Evolutionary conservation across 2,329 filamentous ascomycete species (phyloP), one percentile per base, ranked within the genome.

Genomic region (Daldinia sp.): DNA sequence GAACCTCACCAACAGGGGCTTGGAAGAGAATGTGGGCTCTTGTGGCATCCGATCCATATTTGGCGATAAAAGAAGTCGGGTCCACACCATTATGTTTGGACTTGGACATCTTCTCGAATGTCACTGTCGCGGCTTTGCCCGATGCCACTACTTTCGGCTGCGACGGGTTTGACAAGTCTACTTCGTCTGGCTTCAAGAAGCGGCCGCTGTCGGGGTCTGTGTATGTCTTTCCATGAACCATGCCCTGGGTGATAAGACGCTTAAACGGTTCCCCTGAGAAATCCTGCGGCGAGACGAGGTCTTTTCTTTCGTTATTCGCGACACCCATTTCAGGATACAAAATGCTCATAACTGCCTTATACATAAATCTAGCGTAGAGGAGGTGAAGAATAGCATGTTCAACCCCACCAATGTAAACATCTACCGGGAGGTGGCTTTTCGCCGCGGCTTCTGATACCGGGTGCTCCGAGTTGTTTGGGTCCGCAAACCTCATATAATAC

Each of bases 21-120:
- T 94, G 91, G 80, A 97, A 96, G 5, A 97, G 83, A 74, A 97
- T 91, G 74, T 97, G 93, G 3, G 92, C 92, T 58, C 93, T 83
- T 1, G 91, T 93, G 4, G 91, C 89, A 75, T 97, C 93, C 1
- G 93, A 91, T 19, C 93, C 93, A 70, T 95, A 90, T 68, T 86
- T 87, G 6, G 82, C 79, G 59, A 95, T 92, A 66, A 90, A 91
- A 0, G 80, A 81, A 0, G 86, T 87, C 0, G 93, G 93, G 73
- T 96, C 92, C 5, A 96, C 92, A 23, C 93, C 93, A 73, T 97
- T 97, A 79, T 95, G 84, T 77, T 97, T 97, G 71, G 92, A 96
- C 78, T 97, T 97, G 35, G 91, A 95, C 93, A 97, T 97, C 75
- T 97, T 97, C 75, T 96, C 93, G 70, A 85, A 96, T 1, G 86